Evolutionary conservation across 441 rosid species (phyloP).

Genomic region (Metrosideros polymorpha): DNA sequence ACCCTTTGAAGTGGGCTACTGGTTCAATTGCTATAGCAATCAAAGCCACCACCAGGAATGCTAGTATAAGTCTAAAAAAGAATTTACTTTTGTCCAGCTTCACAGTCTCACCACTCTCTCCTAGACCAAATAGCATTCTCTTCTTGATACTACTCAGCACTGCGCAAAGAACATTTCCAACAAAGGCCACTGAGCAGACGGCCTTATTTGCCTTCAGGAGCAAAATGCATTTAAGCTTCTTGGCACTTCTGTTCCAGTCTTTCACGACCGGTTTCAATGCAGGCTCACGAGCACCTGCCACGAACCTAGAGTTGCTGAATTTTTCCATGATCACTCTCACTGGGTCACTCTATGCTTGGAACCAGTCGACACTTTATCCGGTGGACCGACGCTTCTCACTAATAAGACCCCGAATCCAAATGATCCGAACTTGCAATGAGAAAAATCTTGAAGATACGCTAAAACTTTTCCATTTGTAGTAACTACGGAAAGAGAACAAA

Average conservation of each 20-base stretch:
- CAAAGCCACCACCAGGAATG: slow-evolving; percentile 41
- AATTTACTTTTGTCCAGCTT: slow-evolving; percentile 57
- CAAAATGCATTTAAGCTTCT: not conserved
- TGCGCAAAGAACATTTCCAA: not conserved
- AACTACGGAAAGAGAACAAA: not conserved
- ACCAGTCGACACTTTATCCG: not conserved
- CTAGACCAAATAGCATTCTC: not conserved
- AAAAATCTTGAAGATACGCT: too few species aligned
- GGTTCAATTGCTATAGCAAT: slow-evolving; percentile 54
- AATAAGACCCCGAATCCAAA: not conserved
- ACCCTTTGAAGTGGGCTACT: slow-evolving; percentile 67
- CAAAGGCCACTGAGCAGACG: not conserved
- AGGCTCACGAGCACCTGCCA: not conserved
- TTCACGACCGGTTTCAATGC: not conserved
- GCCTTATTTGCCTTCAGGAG: not conserved
- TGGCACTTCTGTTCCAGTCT: not conserved
- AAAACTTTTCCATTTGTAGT: not conserved
- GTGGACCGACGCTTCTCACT: too few species aligned
- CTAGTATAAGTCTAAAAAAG: slow-evolving; percentile 47
- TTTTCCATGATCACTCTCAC: not conserved
- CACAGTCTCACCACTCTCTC: slow-evolving; percentile 29
- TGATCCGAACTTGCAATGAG: not conserved
- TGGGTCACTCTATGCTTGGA: not conserved
- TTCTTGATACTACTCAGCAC: not conserved
- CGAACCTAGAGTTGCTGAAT: not conserved